phyloP scores from a whole-genome alignment of 2,329 filamentous ascomycete species.

The Scorias spongiosa region DNA sequence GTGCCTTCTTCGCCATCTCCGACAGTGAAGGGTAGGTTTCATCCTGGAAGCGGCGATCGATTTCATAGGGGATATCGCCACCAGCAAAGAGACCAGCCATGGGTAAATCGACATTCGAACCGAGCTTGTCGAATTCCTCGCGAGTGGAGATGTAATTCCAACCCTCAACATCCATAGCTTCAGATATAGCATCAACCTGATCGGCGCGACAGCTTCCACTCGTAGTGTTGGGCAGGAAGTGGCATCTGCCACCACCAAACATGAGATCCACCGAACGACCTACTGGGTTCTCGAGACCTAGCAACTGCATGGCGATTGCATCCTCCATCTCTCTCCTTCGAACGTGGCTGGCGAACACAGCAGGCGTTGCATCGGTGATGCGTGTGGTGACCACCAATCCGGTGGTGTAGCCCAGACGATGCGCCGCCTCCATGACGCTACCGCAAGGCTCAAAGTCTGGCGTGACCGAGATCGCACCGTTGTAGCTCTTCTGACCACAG shows the following conservation, averaged over 20 bases:
- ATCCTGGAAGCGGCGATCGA: slow-evolving; percentile 68
- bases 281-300: slow-evolving; percentile 57
- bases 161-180: slow-evolving; percentile 56
- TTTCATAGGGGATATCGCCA: slow-evolving; percentile 77
- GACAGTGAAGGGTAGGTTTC: slow-evolving; percentile 75
- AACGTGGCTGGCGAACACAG: slow-evolving; percentile 85
- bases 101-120: slow-evolving; percentile 59
- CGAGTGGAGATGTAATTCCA: slow-evolving; percentile 67
- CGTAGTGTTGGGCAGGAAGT: slow-evolving; percentile 74
- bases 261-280: slow-evolving; percentile 83
- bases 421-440: slow-evolving; percentile 84
- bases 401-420: slow-evolving; percentile 78
- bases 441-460: slow-evolving; percentile 79
- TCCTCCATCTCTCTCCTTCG: slow-evolving; percentile 69
- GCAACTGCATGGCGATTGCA: slow-evolving; percentile 79
- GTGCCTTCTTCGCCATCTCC: slow-evolving; percentile 77
- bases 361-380: slow-evolving; percentile 89
- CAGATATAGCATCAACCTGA: slow-evolving; percentile 53
- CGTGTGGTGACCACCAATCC: slow-evolving; percentile 90
- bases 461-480: slow-evolving; percentile 82
- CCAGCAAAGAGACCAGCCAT: slow-evolving; percentile 73
- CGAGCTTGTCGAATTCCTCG: slow-evolving; percentile 54
- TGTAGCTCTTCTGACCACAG: slow-evolving; percentile 87
- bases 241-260: slow-evolving; percentile 82
- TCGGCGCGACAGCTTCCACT: slow-evolving; percentile 71